phyloP scores from a whole-genome alignment of 805 yeast genomes.

The Cyberlindnera mrakii region DNA sequence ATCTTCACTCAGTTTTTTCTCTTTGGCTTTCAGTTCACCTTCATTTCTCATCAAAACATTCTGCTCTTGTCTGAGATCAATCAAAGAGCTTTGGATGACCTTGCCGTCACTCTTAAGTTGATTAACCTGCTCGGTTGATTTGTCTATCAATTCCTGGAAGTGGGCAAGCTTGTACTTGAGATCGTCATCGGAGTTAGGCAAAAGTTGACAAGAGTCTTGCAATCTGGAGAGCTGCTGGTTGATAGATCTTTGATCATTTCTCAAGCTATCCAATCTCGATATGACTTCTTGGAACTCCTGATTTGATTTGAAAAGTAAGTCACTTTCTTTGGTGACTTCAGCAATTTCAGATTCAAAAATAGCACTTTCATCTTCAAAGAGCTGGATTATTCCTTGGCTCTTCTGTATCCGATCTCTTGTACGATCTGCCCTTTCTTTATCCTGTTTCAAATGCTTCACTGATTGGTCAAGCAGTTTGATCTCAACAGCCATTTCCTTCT shows the following conservation, averaged over 20 bases:
- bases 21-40: constrained; percentile 50
- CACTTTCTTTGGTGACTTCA: constrained; percentile 50
- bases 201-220: constrained; percentile 35
- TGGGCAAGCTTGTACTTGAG: constrained; percentile 34
- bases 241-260: constrained; percentile 39
- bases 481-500: constrained; percentile 73
- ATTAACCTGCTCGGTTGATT: constrained; percentile 26
- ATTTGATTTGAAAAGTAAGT: constrained; percentile 62
- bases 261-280: constrained; percentile 53
- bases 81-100: constrained; percentile 20
- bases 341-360: constrained; percentile 44
- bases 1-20: constrained; percentile 27
- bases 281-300: constrained; percentile 75
- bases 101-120: constrained; percentile 20
- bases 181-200: constrained; percentile 39
- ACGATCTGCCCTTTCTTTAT: constrained; percentile 63
- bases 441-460: constrained; percentile 69
- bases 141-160: constrained; percentile 30
- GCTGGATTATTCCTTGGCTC: constrained; percentile 38
- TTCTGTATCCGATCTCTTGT: constrained; percentile 42
- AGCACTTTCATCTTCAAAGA: constrained; percentile 42
- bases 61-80: constrained; percentile 26
- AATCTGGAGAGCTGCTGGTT: constrained; percentile 48
- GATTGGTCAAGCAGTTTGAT: constrained; percentile 72
- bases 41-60: constrained; percentile 38